Evolutionary conservation across 208 protist species (phyloP).

Genomic region (Trypanosoma cruzi): DNA sequence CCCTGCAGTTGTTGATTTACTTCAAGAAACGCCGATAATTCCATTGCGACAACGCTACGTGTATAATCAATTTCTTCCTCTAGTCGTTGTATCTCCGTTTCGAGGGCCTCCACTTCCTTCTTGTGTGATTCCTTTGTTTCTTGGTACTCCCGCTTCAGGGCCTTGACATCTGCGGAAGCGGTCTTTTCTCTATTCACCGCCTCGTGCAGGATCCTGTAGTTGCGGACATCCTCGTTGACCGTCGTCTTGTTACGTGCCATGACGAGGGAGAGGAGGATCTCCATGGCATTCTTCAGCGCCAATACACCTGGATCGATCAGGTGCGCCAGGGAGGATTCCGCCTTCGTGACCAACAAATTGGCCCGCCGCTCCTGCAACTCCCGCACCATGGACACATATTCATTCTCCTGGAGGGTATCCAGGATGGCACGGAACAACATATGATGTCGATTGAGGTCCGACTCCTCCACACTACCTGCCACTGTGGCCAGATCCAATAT

Average conservation of each 20-base stretch:
- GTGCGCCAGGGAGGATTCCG: neutral
- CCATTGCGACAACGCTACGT: conserved; percentile 63
- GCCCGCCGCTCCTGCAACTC: conserved; percentile 27
- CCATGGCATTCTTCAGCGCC: conserved; percentile 44
- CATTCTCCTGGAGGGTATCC: conserved; percentile 71
- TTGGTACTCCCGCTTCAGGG: conserved; percentile 87
- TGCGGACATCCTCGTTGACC: conserved; percentile 89
- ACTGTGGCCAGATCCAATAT: conserved; percentile 54
- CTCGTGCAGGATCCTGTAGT: conserved; percentile 86
- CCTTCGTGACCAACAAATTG: conserved; percentile 1
- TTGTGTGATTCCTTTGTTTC: conserved; percentile 60
- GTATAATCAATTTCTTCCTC: conserved; percentile 81
- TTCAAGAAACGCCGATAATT: conserved; percentile 64
- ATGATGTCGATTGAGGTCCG: conserved; percentile 64
- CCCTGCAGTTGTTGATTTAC: conserved; percentile 56
- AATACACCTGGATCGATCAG: conserved; percentile 35
- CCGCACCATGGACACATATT: conserved; percentile 42
- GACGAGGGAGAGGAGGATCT: conserved; percentile 50
- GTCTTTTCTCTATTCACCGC: conserved; percentile 89
- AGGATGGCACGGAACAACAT: conserved; percentile 62
- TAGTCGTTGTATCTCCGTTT: conserved; percentile 65
- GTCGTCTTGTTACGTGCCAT: conserved; percentile 73
- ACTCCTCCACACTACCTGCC: conserved; percentile 47
- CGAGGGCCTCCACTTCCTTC: conserved; percentile 65
- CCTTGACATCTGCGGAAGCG: conserved; percentile 88